Conservation (phyloP, 2,329 filamentous ascomycete genomes). For the Cercospora canescens region DNA sequence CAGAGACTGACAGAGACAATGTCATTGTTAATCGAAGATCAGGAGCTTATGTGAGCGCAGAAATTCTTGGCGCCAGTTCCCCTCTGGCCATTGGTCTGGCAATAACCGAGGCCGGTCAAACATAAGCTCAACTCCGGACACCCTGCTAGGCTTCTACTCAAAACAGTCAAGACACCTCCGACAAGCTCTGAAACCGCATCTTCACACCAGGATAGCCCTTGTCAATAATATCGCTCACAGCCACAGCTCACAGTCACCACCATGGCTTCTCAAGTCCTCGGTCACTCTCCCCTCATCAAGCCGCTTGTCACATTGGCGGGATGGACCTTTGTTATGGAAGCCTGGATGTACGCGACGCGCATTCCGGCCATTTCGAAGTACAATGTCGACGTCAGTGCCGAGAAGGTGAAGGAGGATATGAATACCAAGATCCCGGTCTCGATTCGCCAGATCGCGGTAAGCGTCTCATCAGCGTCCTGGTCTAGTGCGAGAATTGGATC, state of each 20-base stretch:
- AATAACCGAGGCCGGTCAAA: background rate
- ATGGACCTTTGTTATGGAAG: slow-evolving; percentile 44
- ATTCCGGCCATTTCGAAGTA: slow-evolving; percentile 37
- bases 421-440: slow-evolving; percentile 18
- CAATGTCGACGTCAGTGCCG: slow-evolving; percentile 22
- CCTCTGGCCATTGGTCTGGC: background rate
- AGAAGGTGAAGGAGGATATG: slow-evolving; percentile 13
- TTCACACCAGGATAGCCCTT: background rate
- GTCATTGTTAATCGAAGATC: background rate
- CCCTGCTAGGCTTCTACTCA: background rate
- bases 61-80: background rate
- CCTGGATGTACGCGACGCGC: slow-evolving; percentile 41
- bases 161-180: background rate
- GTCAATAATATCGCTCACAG: background rate
- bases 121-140: background rate
- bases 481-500: background rate
- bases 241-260: background rate
- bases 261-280: slow-evolving; percentile 7
- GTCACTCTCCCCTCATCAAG: slow-evolving; percentile 8
- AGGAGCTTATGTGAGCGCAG: background rate
- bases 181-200: background rate
- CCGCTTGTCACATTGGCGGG: slow-evolving; percentile 34
- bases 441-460: slow-evolving; percentile 32
- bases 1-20: no score
- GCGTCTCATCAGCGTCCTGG: background rate